Conservation (phyloP, 495 filamentous ascomycete genomes). For the Opeltia flavorubescens region DNA sequence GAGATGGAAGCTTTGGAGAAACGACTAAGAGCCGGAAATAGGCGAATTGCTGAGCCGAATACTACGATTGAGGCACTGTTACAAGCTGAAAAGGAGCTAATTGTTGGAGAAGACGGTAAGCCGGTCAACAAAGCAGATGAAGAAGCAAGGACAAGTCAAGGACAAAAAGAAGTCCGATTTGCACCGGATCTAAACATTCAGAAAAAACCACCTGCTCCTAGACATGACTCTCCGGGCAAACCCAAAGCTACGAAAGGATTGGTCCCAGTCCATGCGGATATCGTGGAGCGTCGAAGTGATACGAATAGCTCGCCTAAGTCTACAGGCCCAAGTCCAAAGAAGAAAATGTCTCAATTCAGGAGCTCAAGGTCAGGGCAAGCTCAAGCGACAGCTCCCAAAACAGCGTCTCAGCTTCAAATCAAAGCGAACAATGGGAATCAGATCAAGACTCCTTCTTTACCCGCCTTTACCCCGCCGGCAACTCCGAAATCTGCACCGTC, state of each 20-base stretch:
- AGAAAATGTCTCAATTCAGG: slow-evolving; percentile 32
- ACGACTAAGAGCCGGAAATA: slow-evolving; percentile 43
- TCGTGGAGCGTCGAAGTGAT: slow-evolving; percentile 12
- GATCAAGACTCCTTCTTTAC: background rate
- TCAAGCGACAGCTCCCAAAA: background rate
- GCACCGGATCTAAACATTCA: slow-evolving; percentile 58
- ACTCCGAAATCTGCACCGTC: slow-evolving; percentile 24
- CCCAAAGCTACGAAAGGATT: background rate
- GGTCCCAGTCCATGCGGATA: background rate
- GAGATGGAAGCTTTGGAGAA: slow-evolving; percentile 77
- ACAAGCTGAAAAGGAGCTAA: slow-evolving; percentile 16
- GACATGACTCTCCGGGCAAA: background rate
- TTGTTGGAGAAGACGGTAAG: slow-evolving; percentile 10
- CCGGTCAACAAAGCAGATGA: slow-evolving; percentile 10
- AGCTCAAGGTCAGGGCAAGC: slow-evolving; percentile 17
- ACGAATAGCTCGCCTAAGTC: background rate
- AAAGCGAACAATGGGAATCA: background rate
- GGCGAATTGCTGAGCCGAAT: slow-evolving; percentile 39
- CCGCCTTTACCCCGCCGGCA: slow-evolving; percentile 5
- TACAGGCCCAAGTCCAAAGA: slow-evolving; percentile 16
- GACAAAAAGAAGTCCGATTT: slow-evolving; percentile 57
- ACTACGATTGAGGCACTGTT: background rate
- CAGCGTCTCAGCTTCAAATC: background rate
- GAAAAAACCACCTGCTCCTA: slow-evolving; percentile 6
- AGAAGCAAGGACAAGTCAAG: slow-evolving; percentile 17